Conservation (phyloP, 805 yeast genomes). For the Metschnikowia kofuensis region DNA sequence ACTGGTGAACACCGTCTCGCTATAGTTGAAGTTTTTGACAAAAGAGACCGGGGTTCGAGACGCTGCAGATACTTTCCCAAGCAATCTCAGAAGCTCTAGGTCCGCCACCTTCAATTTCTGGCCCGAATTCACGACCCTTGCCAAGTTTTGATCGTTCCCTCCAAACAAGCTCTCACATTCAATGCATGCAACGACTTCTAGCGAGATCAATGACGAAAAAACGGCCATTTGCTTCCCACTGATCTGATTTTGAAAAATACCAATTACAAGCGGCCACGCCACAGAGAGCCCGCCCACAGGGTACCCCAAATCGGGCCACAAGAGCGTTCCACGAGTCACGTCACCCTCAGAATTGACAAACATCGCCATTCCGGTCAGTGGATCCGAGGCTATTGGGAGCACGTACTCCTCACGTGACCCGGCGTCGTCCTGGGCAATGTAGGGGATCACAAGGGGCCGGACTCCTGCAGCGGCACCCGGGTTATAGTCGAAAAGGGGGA, state of each 20-base stretch:
- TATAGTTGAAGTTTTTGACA: conserved; percentile 1
- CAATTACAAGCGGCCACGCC: conserved; percentile 37
- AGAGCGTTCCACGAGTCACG: conserved; percentile 40
- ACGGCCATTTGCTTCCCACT: conserved; percentile 13
- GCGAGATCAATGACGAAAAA: conserved; percentile 24
- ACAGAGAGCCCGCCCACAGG: conserved; percentile 33
- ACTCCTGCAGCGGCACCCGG: conserved; percentile 5
- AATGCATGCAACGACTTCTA: conserved; percentile 16
- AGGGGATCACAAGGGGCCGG: conserved; percentile 13
- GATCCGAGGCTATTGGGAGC: conserved; percentile 34
- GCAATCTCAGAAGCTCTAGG: conserved; percentile 10
- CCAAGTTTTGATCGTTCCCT: neutral
- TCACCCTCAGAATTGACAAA: conserved; percentile 38
- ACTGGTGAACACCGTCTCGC: conserved; percentile 7
- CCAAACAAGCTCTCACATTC: neutral
- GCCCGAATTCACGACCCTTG: conserved; percentile 1
- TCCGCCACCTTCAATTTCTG: conserved; percentile 4
- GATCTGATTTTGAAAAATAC: conserved; percentile 20
- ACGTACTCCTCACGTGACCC: conserved; percentile 27
- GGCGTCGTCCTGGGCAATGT: conserved; percentile 12
- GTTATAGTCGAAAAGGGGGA: conserved; percentile 35
- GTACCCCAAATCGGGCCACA: conserved; percentile 36
- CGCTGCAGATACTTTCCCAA: conserved; percentile 1
- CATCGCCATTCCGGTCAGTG: conserved; percentile 37
- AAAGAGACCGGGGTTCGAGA: conserved; percentile 2